These are phyloP conservation scores for Marchantia paleacea DNA, from an alignment of 225 moss, liverwort and hornwort species.

Conservation along the genomic window DNA sequence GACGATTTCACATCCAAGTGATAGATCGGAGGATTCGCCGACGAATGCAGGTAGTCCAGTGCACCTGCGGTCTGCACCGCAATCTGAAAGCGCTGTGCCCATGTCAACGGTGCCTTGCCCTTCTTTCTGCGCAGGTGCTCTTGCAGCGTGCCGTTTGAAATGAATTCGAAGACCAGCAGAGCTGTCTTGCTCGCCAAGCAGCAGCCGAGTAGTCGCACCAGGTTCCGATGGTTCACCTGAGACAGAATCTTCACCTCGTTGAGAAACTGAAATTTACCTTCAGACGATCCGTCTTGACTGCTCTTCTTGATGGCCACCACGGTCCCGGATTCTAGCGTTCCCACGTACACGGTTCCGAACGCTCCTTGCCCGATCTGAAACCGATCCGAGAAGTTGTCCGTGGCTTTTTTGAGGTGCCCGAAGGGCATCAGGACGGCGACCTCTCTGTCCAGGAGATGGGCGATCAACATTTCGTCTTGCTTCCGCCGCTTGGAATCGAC, in stretches of 20 bases:
- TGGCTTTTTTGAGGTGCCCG: conserved; percentile 22
- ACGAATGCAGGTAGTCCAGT: conserved; percentile 10
- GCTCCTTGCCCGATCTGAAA: conserved; percentile 9
- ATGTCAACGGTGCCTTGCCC: neutral
- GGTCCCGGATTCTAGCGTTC: neutral
- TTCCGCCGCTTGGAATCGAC: neutral
- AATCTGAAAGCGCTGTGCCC: conserved; percentile 11
- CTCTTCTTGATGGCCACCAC: conserved; percentile 14
- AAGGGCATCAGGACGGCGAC: conserved; percentile 8
- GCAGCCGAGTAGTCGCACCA: conserved; percentile 51
- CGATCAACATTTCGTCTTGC: conserved; percentile 21
- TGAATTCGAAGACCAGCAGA: conserved; percentile 32
- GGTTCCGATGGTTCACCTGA: conserved; percentile 31
- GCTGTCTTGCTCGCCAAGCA: conserved; percentile 33
- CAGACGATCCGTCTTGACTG: neutral
- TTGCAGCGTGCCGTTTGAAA: conserved; percentile 39
- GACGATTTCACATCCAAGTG: conserved; percentile 17
- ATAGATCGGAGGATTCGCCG: conserved; percentile 16
- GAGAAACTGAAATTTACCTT: conserved; percentile 6
- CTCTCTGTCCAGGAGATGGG: conserved; percentile 12
- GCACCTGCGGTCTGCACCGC: conserved; percentile 6
- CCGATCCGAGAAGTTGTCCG: conserved; percentile 9
- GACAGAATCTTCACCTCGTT: conserved; percentile 26
- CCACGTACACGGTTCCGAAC: conserved; percentile 11
- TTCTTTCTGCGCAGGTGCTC: conserved; percentile 16